These are phyloP conservation scores for Ogataea dorogensis DNA, from an alignment of 805 yeast genomes.

Conservation along the genomic window DNA sequence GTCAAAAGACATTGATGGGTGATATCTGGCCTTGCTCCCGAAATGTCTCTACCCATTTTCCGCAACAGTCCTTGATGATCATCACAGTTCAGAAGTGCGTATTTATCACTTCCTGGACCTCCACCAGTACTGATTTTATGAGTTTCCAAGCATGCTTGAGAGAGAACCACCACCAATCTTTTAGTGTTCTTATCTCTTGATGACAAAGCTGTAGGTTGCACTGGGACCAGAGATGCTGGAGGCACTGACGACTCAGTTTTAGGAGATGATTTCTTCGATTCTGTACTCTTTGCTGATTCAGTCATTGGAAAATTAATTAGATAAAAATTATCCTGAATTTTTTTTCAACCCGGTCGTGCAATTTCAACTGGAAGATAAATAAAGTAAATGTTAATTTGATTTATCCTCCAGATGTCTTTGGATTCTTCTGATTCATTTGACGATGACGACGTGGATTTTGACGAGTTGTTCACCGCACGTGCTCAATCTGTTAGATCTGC, in stretches of 20 bases:
- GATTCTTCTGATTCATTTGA: slow-evolving; percentile 32
- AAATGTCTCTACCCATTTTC: slow-evolving; percentile 95
- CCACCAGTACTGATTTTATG: slow-evolving; percentile 76
- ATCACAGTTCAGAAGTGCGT: slow-evolving; percentile 92
- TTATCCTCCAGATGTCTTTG: slow-evolving; percentile 7
- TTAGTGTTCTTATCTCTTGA: slow-evolving; percentile 85
- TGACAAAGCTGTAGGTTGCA: slow-evolving; percentile 75
- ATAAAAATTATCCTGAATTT: slow-evolving; percentile 4
- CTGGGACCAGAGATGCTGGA: slow-evolving; percentile 78
- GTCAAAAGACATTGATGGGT: slow-evolving; percentile 97
- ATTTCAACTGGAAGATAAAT: slow-evolving; percentile 1
- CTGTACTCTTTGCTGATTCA: slow-evolving; percentile 25
- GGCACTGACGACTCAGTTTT: slow-evolving; percentile 25
- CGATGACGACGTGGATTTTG: slow-evolving; percentile 33
- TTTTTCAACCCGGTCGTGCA: slow-evolving; percentile 13
- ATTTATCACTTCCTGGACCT: slow-evolving; percentile 84
- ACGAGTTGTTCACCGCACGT: slow-evolving; percentile 21
- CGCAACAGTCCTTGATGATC: slow-evolving; percentile 95
- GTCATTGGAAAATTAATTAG: slow-evolving; percentile 8
- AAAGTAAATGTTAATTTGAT: slow-evolving; percentile 1
- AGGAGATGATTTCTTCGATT: slow-evolving; percentile 29
- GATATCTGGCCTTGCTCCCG: slow-evolving; percentile 98
- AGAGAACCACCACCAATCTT: slow-evolving; percentile 88
- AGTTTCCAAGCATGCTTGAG: slow-evolving; percentile 95
- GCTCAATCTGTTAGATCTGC: slow-evolving; percentile 5